phyloP scores from a whole-genome alignment of 2,329 filamentous ascomycete species.

The Hymenoscyphus albidus region DNA sequence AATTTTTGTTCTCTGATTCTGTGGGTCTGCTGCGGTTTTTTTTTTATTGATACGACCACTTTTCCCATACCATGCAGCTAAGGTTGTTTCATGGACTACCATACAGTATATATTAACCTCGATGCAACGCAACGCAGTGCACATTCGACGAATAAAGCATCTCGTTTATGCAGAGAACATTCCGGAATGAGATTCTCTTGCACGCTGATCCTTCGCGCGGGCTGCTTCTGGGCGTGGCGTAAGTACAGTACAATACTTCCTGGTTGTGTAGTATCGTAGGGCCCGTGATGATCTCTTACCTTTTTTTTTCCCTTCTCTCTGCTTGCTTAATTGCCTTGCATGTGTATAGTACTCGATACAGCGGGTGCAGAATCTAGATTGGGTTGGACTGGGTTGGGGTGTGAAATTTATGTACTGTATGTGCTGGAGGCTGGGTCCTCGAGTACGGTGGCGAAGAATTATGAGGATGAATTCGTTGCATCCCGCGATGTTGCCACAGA shows the following conservation, averaged over 20 bases:
- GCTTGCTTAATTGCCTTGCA: background rate
- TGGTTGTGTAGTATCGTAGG: background rate
- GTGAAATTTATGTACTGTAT: background rate
- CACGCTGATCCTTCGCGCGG: background rate
- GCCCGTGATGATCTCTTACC: background rate
- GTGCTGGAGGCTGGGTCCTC: too few relatives aligned
- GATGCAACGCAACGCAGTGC: background rate
- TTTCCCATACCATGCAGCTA: background rate
- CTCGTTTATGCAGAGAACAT: slow-evolving; percentile 7
- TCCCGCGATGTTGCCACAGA: slow-evolving; percentile 8
- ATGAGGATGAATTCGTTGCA: slow-evolving; percentile 4
- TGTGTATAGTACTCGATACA: background rate
- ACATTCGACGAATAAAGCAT: slow-evolving; percentile 4
- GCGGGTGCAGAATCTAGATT: background rate
- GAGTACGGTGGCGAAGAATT: too few relatives aligned
- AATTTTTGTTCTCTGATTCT: background rate
- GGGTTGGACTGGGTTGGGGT: background rate
- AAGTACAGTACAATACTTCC: background rate
- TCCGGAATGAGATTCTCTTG: slow-evolving; percentile 5
- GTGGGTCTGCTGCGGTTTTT: background rate
- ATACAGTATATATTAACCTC: background rate
- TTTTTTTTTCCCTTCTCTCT: background rate
- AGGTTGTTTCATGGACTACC: background rate
- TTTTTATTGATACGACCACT: background rate
- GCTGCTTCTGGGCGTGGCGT: too few relatives aligned